A percentile compares a stretch with the other conserved stretches of the same genome.
Evolutionary conservation across 371 early-diverging fungal species (phyloP).

Genomic region (Coemansia sp.): DNA sequence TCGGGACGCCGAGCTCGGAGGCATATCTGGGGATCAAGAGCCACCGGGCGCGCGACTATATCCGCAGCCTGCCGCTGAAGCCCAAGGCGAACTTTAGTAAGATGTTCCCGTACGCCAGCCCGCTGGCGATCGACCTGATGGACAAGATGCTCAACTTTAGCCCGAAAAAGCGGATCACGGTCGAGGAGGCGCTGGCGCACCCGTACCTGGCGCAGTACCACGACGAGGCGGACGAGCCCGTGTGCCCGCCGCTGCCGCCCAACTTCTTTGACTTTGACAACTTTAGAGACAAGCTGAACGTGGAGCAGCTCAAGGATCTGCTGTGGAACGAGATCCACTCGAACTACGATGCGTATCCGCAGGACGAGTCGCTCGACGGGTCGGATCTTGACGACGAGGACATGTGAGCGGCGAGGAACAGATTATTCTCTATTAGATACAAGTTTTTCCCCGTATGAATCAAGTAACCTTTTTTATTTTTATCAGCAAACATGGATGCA

Average conservation of each 20-base stretch:
- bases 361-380: constrained; percentile 17
- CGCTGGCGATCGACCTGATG: constrained; percentile 83
- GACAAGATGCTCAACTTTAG: constrained; percentile 92
- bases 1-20: constrained; percentile 96
- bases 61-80: constrained; percentile 87
- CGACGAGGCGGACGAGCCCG: constrained; percentile 82
- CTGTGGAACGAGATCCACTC: constrained; percentile 48
- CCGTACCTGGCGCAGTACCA: constrained; percentile 88
- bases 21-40: constrained; percentile 81
- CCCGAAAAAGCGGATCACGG: constrained; percentile 90
- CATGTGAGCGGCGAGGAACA: constrained; percentile 2
- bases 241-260: constrained; percentile 73
- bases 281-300: constrained; percentile 81
- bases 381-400: constrained; percentile 25
- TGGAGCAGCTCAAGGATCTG: constrained; percentile 72
- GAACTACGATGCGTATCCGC: constrained; percentile 27
- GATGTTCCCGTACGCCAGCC: constrained; percentile 83
- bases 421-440: too few species aligned
- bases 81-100: constrained; percentile 79
- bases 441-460: too few species aligned
- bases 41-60: constrained; percentile 86
- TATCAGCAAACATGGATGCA: too few species aligned
- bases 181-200: constrained; percentile 88
- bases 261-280: constrained; percentile 87
- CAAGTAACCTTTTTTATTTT: too few species aligned